Evolutionary conservation across 345 rosid species (phyloP).

Genomic region (Brassica nigra): DNA sequence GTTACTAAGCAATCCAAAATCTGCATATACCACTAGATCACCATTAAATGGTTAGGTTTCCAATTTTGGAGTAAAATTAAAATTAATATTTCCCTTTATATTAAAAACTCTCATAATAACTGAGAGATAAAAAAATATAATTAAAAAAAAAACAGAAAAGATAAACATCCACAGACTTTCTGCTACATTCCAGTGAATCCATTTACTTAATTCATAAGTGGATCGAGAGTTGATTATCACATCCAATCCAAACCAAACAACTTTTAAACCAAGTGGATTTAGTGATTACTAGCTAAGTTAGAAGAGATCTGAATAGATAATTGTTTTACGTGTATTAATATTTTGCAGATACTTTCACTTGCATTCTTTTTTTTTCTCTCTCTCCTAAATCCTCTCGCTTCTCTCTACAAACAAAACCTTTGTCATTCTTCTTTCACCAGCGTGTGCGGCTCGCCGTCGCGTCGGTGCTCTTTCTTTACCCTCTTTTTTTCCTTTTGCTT

Average conservation of each 20-base stretch:
- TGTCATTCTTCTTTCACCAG: too few relatives aligned
- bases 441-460: too few relatives aligned
- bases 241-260: neutral
- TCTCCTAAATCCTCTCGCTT: too few relatives aligned
- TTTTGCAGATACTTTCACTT: too few relatives aligned
- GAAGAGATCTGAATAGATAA: neutral
- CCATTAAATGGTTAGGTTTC: too few relatives aligned
- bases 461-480: too few relatives aligned
- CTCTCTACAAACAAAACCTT: too few relatives aligned
- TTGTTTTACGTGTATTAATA: neutral
- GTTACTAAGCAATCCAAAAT: too few relatives aligned
- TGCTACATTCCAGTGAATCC: neutral
- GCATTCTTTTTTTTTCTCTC: too few relatives aligned
- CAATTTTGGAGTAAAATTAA: too few relatives aligned
- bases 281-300: neutral
- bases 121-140: neutral
- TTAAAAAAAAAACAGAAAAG: neutral
- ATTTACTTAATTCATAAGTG: neutral
- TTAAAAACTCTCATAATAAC: neutral
- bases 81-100: neutral
- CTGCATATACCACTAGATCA: too few relatives aligned
- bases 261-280: neutral
- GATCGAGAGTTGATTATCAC: neutral
- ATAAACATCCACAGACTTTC: neutral
- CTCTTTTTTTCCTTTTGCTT: too few relatives aligned